A percentile compares a stretch with the other conserved stretches of the same genome.
Evolutionary conservation across 805 yeast species (phyloP).

Genomic region (Candida sanyiensis): DNA sequence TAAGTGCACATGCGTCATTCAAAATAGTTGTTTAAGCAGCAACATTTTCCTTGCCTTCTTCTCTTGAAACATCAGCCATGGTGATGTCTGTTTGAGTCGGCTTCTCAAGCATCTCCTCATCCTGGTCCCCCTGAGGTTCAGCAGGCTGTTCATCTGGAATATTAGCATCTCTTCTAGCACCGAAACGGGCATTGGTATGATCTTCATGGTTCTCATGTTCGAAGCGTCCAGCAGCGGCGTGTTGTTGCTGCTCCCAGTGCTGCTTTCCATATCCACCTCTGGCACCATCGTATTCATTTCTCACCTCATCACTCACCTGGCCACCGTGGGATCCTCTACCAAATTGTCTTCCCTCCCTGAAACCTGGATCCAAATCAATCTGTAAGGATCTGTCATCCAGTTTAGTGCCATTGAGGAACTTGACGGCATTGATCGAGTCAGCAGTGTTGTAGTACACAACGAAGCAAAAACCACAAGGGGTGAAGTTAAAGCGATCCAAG

Average conservation of each 20-base stretch:
- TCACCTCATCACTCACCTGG: conserved; percentile 69
- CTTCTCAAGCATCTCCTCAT: background rate
- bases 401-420: conserved; percentile 74
- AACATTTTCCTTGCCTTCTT: conserved; percentile 3
- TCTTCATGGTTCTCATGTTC: conserved; percentile 15
- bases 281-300: conserved; percentile 44
- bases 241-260: conserved; percentile 6
- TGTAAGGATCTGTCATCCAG: conserved; percentile 78
- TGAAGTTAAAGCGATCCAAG: conserved; percentile 77
- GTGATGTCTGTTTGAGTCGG: background rate
- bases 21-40: background rate
- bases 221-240: conserved; percentile 21
- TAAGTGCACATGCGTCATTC: no score
- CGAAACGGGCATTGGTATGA: conserved; percentile 23
- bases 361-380: conserved; percentile 94
- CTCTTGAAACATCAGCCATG: background rate
- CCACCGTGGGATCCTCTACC: conserved; percentile 95
- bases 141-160: conserved; percentile 1
- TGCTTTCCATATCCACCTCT: conserved; percentile 38
- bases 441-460: conserved; percentile 65
- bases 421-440: conserved; percentile 77
- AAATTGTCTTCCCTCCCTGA: conserved; percentile 90
- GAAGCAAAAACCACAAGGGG: conserved; percentile 97
- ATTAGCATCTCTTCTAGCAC: conserved; percentile 26
- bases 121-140: conserved; percentile 1